Base-by-base conservation (phyloP, 345 rosid genomes). In the Citrus maxima region DNA sequence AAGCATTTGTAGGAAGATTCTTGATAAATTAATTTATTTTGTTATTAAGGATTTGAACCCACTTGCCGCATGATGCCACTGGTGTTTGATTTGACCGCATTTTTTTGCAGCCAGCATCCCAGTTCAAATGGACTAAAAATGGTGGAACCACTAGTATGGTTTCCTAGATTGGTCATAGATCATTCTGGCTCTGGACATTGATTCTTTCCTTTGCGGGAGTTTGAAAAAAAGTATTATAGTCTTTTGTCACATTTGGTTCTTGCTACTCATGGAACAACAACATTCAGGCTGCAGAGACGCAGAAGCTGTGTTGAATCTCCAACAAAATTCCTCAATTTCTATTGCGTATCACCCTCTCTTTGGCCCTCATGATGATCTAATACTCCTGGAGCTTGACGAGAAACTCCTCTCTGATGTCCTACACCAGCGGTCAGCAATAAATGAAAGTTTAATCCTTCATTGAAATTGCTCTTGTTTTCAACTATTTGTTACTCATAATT, bases 311-410 rank as follows among this genome's bases (percentile, higher is more conserved):
- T 77, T 92, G 73, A 82, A 85, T 82, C 88, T 95, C 72, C 85
- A 75, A 67, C 79, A 88, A 46, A 83, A 82, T 72, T 85, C 92
- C 65, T 84, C 93, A 14, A 32, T 91, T 37, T 85, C 92, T 30
- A 62, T 95, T 77, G 86, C 84, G 34, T 93, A 93, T 86, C 92
- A 95, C 80, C 82, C 92, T 30, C 81, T 74, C 32, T 95, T 90
- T 69, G 97, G 98, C 12, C 85, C 92, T 40, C 92, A 85, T 70
- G 89, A 90, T 62, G 93, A 95, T 82, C 84, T 92, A 13, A 34
- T 92, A 51, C 91, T 95, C 78, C 92, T 95, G 3, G 99, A 95
- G 88, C 82, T 88, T 38, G 95, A 95, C 38, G 89, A 89, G 61
- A 88, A 82, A 61, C 89, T 95, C 27, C 81, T 94, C 60, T 86